Conservation (phyloP, 352 stramenopile genomes). For the Globisporangium paroecandrum region DNA sequence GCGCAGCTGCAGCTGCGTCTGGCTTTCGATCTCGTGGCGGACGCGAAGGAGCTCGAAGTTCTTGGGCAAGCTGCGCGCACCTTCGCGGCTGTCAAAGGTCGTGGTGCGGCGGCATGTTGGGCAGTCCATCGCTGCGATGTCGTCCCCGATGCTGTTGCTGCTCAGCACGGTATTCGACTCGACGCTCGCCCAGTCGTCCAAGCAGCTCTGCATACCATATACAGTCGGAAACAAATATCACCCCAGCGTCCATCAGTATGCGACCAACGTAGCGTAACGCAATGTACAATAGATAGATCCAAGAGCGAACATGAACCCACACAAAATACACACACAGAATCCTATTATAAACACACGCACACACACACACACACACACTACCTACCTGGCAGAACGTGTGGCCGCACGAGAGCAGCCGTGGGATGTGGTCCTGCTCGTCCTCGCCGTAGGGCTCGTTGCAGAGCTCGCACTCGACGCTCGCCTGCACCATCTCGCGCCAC, state of each 20-base stretch:
- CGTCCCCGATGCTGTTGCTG: constrained; percentile 14
- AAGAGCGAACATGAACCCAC: not conserved
- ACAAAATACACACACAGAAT: constrained; percentile 2
- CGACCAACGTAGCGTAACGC: not conserved
- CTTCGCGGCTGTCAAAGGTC: constrained; percentile 33
- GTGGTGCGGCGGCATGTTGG: constrained; percentile 69
- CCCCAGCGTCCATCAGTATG: not conserved
- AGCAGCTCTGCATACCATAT: constrained; percentile 35
- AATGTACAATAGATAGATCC: not conserved
- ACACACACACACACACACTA: not conserved
- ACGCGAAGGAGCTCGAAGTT: constrained; percentile 84
- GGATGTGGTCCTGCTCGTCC: constrained; percentile 62
- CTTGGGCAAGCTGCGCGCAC: constrained; percentile 66
- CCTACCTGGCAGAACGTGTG: constrained; percentile 83
- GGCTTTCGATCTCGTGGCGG: constrained; percentile 76
- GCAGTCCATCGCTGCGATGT: constrained; percentile 51
- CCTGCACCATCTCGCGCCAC: constrained; percentile 75
- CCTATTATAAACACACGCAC: not conserved
- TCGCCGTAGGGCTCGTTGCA: constrained; percentile 80
- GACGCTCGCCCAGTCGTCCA: constrained; percentile 57
- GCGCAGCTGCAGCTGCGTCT: constrained; percentile 55
- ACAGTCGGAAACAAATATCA: not conserved
- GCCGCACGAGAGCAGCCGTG: constrained; percentile 66
- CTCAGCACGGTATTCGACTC: constrained; percentile 23
- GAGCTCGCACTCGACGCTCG: constrained; percentile 79